Percentiles rank a stretch among this genome's conserved stretches.
Evolutionary conservation across 345 rosid species (phyloP).

Genomic region (Citrus reticulata): DNA sequence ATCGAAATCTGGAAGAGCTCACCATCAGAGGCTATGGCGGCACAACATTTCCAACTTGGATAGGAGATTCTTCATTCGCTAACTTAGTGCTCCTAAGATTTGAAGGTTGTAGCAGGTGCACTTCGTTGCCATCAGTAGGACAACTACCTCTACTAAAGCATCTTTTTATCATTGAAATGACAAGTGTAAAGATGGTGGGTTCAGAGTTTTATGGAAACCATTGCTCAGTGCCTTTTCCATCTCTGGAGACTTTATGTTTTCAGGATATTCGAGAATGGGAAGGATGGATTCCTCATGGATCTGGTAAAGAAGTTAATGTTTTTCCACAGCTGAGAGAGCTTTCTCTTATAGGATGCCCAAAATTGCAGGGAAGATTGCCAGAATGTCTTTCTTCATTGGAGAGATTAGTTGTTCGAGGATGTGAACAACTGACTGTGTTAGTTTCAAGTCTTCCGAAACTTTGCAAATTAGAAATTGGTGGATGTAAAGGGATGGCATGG

Average conservation of each 20-base stretch:
- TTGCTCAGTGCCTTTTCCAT: conserved; percentile 12
- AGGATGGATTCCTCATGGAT: conserved; percentile 24
- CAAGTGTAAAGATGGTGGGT: conserved; percentile 1
- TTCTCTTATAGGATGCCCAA: conserved; percentile 25
- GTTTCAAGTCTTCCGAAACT: conserved; percentile 11
- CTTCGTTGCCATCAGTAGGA: conserved; percentile 15
- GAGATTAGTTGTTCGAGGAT: neutral
- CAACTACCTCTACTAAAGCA: conserved; percentile 1
- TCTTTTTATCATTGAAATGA: conserved; percentile 5
- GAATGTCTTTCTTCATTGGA: conserved; percentile 13
- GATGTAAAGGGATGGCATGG: neutral
- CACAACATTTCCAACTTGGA: conserved; percentile 12
- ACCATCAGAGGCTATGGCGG: conserved; percentile 2
- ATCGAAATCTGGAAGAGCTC: conserved; percentile 3
- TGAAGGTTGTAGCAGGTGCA: neutral
- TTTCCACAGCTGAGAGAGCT: conserved; percentile 30
- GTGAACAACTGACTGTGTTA: neutral
- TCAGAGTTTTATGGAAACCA: conserved; percentile 5
- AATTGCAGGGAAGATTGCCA: conserved; percentile 22
- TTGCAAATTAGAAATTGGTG: neutral
- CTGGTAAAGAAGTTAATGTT: conserved; percentile 1
- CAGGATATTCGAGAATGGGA: conserved; percentile 28
- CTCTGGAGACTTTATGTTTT: conserved; percentile 15
- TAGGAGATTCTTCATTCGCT: conserved; percentile 14
- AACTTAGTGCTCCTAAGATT: conserved; percentile 9